A percentile compares a stretch with the other conserved stretches of the same genome.
phyloP scores from a whole-genome alignment of 78 protist genomes.

The Protostelium mycophagum region DNA sequence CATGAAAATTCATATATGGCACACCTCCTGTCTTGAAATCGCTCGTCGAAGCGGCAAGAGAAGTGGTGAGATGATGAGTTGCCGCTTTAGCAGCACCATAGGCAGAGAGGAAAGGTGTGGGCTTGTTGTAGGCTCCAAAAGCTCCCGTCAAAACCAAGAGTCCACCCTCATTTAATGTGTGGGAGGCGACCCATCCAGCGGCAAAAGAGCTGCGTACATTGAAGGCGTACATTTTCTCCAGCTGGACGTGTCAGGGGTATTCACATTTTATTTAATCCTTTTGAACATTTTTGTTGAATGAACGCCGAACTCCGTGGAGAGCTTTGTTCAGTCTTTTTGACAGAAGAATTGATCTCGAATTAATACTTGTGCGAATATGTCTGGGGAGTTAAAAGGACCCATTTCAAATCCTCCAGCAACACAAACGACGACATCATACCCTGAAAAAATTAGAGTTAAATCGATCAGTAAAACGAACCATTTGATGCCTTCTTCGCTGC shows the following conservation, averaged over 20 bases:
- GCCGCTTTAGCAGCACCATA: neutral
- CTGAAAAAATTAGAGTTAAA: neutral
- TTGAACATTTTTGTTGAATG: too few relatives aligned
- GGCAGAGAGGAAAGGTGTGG: neutral
- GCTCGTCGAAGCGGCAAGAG: neutral
- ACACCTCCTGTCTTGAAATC: neutral
- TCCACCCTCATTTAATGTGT: neutral
- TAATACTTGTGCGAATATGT: neutral
- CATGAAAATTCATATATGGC: neutral
- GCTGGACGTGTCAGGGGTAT: neutral
- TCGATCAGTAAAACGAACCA: neutral
- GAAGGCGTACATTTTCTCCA: neutral
- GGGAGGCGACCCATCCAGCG: neutral
- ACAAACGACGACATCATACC: neutral
- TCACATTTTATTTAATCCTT: neutral
- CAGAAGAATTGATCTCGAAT: too few relatives aligned
- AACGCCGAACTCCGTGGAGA: too few relatives aligned
- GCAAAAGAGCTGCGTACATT: neutral
- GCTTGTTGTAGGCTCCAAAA: neutral
- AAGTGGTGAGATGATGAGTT: neutral
- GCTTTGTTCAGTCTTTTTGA: too few relatives aligned
- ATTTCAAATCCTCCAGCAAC: neutral
- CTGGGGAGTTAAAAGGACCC: neutral
- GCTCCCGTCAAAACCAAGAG: neutral
- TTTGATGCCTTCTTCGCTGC: neutral